Conservation (phyloP, 1,284 basidiomycete species). For the Melampsora americana region DNA sequence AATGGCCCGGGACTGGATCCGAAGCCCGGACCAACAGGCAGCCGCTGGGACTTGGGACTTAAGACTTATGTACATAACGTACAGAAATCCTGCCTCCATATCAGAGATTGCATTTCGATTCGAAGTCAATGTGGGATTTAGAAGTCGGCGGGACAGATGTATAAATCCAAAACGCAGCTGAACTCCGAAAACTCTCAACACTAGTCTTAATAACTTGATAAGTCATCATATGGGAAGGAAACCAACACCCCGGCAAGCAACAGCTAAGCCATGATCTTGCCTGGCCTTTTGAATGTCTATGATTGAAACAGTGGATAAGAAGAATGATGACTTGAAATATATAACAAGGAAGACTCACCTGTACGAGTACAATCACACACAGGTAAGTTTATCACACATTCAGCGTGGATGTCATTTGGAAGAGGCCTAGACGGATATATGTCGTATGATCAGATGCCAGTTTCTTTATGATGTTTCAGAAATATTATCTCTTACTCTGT, state of each 20-base stretch:
- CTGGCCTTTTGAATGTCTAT: constrained; percentile 2
- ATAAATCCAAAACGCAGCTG: too few relatives aligned
- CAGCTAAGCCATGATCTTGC: constrained; percentile 2
- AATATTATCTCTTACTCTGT: constrained; percentile 1
- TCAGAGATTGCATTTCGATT: too few relatives aligned
- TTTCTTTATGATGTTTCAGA: too few relatives aligned
- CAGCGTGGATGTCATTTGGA: constrained; percentile 30
- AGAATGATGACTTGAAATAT: neutral
- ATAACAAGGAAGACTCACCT: constrained; percentile 5
- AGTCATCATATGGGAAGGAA: constrained; percentile 3
- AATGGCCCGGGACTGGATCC: too few relatives aligned
- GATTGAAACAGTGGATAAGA: neutral
- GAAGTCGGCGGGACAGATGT: too few relatives aligned
- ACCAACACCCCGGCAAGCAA: constrained; percentile 1
- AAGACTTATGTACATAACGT: too few relatives aligned
- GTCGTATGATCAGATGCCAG: neutral
- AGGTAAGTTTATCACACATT: constrained; percentile 40
- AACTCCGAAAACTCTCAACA: too few relatives aligned
- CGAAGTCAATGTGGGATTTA: too few relatives aligned
- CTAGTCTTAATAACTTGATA: neutral
- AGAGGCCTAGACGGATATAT: constrained; percentile 15
- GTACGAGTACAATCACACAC: constrained; percentile 33
- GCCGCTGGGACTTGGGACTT: too few relatives aligned
- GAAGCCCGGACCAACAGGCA: too few relatives aligned
- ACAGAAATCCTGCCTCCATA: too few relatives aligned